Evolutionary conservation across 2,329 filamentous ascomycete genomes (phyloP), one percentile per base, ranked within the genome.

Genomic region (Stagonosporopsis rhizophila): DNA sequence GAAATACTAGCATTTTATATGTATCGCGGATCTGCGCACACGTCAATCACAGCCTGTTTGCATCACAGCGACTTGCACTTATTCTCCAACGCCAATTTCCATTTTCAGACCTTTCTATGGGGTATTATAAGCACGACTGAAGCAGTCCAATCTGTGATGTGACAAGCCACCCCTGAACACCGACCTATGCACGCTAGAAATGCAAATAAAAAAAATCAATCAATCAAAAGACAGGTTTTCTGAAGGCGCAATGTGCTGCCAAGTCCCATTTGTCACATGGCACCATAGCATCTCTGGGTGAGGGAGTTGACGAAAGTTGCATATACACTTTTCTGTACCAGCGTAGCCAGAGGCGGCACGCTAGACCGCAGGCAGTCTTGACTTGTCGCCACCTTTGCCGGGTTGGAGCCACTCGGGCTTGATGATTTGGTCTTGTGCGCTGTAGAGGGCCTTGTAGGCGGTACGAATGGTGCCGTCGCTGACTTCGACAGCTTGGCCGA

Each of bases 391-490:
- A 55, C 89, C 89, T 56, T 88, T 86, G 15, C 49, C 41, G 19
- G 44, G 44, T 51, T 84, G 82, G 50, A 94, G 82, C 87, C 91
- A 94, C 58, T 89, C 86, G 47, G 86, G 81, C 65, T 89, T 87
- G 68, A 97, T 86, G 56, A 99, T 79, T 59, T 85, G 83, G 52
- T 94, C 87, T 46, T 87, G 86, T 44, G 89, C 87, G 17, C 83
- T 82, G 73, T 93, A 94, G 44, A 99, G 83, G 70, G 90, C 88
- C 73, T 95, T 95, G 81, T 98, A 99, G 0, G 94, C 93, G 23
- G 91, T 96, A 70, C 96, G 93, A 68, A 99, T 96, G 0, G 95
- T 99, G 52, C 95, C 93, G 72, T 99, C 96, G 74, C 92, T 97
- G 25, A 99, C 95, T 63, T 92, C 91, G 1, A 91, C 92, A 17